Base-by-base conservation (phyloP, 352 stramenopile genomes). In the Pythium phragmitis region DNA sequence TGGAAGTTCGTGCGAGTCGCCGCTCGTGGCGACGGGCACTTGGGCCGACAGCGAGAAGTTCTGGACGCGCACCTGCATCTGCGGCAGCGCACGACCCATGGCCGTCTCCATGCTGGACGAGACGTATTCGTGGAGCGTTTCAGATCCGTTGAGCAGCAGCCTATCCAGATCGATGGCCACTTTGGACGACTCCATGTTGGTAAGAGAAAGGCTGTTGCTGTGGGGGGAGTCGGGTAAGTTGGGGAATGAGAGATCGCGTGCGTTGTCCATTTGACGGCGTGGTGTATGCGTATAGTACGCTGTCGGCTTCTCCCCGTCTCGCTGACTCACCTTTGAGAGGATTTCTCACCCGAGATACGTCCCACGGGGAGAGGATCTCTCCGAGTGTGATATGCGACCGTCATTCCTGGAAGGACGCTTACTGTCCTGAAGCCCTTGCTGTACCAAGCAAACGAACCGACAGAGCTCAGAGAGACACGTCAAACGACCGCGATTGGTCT, bases 1-100 rank as follows among this genome's bases (percentile, higher is more conserved):
- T 13, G 63, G 63, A 1, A 70, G 41, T 14, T 65, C 39, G 26
- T 68, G 34, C 5, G n/a, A 12, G 3, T 62, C 26, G 39, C 21
- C 26, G 23, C 43, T 8, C 1, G 21, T 55, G 41, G n/a, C 33
- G 7, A 75, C 70, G 17, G 65, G 51, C 7, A 76, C 51, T 7
- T 77, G 67, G 9, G 74, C 74, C 13, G 64, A 60, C 54, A 81
- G 36, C 28, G 55, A 71, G 21, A 85, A 52, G 69, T 77, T 47
- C 26, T 67, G 69, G 36, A 80, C 61, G n/a, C 74, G 74, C 7
- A 85, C 71, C 43, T 85, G 71, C 56, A 62, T 62, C 43, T 62
- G 42, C 4, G 43, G 56, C 9, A 62, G 33, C 1, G 43, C 30
- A 1, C 61, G 46, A 28, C 67, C 75, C 21, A 75, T 61, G 11